Base-by-base conservation (phyloP, 345 rosid genomes). In the Viola odorata region DNA sequence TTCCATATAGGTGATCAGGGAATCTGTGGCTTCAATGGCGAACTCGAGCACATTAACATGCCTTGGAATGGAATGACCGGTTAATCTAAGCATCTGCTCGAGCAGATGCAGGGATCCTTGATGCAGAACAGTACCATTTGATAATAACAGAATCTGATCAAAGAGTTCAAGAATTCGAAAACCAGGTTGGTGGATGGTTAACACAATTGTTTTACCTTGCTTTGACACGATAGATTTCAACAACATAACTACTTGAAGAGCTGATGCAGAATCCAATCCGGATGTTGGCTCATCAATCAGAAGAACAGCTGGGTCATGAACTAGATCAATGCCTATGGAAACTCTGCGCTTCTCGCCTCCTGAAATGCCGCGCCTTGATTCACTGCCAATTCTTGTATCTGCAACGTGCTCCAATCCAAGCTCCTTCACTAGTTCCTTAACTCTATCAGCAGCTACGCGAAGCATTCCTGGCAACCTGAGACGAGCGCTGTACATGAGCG, bases 271-370 rank as follows among this genome's bases (percentile, higher is more conserved):
- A 55, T 75, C 78, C 62, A 70, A 15, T 6, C 72, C 72, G 3
- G 75, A 75, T 3, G 78, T 75, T 23, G 78, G 78, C 51, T 75
- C 78, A 63, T 75, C 78, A 16, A 75, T 58, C 13, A 75, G 56
- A 48, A 75, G 66, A 54, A 70, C 66, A 45, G 55, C 56, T 11
- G 75, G 78, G 51, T 75, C 65, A 48, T 75, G 75, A 15, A 75
- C 69, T 15, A 75, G 68, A 62, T 75, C 75, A 4, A 75, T 72
- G 10, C 75, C 78, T 3, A 75, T 59, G 1, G 74, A 75, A 40
- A 70, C 75, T 53, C 75, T 57, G n/a, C 78, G 72, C 53, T 54
- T 66, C 60, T 75, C 78, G 5, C 78, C 78, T 14, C 74, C 78
- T 1, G 78, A 74, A 61, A 74, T 74, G 23, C 74, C 68, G 3